Base-by-base conservation (phyloP, 768 basidiomycete genomes). In the Tylopilus rubrobrunneus region DNA sequence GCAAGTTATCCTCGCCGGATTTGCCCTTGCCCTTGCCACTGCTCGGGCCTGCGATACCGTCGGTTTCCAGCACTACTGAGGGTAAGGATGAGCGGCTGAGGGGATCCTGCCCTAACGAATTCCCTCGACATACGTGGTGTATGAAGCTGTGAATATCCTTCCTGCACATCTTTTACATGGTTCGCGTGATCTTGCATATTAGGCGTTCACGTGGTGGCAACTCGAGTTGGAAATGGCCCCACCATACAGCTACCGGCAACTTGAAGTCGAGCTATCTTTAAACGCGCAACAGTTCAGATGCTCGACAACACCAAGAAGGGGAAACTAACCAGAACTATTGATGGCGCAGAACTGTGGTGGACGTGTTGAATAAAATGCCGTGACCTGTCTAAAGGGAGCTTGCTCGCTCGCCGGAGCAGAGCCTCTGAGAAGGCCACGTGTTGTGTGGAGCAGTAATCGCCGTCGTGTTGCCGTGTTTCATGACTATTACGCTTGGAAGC, bases 121-220 rank as follows among this genome's bases (percentile, higher is more conserved):
- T 44, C 37, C 31, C 12, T 36, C 42, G 36, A 55, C 67, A 45
- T 63, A 67, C 65, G 27, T n/a, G 56, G 45, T 9, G 47, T 43
- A 41, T 55, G 40, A 43, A 45, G n/a, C 11, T 46, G 54, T 15
- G 57, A 25, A 48, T 55, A 33, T 7, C 39, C 45, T 27, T 55
- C 51, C 44, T 46, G 49, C 5, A 25, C 42, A 19, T 43, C 42
- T 21, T 12, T 42, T 11, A 19, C 27, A 45, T 48, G 49, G 14
- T 45, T 49, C 9, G 45, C 12, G 36, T 49, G 19, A 28, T 47
- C 47, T 9, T 33, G 27, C 56, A 59, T 52, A 8, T 41, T 23
- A 12, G 42, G 34, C 23, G 45, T 44, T 43, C 17, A 50, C 36
- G 23, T 46, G 34, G 40, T 29, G 36, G 23, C 33, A 19, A 39